A percentile compares a stretch with the other conserved stretches of the same genome.
Conservation (phyloP, 805 yeast genomes). For the Ascoidea tarda region DNA sequence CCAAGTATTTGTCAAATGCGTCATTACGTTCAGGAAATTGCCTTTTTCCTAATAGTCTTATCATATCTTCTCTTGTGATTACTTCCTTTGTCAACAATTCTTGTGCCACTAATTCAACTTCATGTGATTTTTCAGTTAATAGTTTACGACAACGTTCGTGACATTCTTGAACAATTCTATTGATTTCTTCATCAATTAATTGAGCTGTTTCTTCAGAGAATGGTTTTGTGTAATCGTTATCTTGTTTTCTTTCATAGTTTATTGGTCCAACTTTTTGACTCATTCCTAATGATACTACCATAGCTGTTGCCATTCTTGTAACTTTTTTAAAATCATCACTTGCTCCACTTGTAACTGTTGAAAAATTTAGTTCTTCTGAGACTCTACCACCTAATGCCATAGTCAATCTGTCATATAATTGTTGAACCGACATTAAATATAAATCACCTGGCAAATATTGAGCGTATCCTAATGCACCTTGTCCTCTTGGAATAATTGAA, state of each 20-base stretch:
- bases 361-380: constrained; percentile 84
- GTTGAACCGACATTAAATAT: constrained; percentile 62
- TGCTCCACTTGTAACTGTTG: constrained; percentile 92
- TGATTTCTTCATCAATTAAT: constrained; percentile 71
- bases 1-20: constrained; percentile 71
- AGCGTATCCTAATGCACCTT: constrained; percentile 95
- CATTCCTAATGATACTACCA: constrained; percentile 94
- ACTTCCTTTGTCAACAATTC: constrained; percentile 79
- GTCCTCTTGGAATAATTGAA: constrained; percentile 93
- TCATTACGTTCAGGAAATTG: constrained; percentile 86
- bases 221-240: constrained; percentile 64
- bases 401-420: constrained; percentile 79
- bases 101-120: constrained; percentile 78
- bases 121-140: constrained; percentile 53
- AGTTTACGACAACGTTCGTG: constrained; percentile 58
- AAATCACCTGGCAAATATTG: constrained; percentile 93
- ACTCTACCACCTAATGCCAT: constrained; percentile 98
- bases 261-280: constrained; percentile 75
- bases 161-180: constrained; percentile 62
- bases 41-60: constrained; percentile 74
- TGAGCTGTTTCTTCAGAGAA: constrained; percentile 81
- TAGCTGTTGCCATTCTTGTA: constrained; percentile 81
- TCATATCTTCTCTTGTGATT: constrained; percentile 88
- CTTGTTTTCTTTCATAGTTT: constrained; percentile 51
- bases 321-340: constrained; percentile 94